phyloP scores from a whole-genome alignment of 768 basidiomycete genomes.

The Cyclocybe aegerita region DNA sequence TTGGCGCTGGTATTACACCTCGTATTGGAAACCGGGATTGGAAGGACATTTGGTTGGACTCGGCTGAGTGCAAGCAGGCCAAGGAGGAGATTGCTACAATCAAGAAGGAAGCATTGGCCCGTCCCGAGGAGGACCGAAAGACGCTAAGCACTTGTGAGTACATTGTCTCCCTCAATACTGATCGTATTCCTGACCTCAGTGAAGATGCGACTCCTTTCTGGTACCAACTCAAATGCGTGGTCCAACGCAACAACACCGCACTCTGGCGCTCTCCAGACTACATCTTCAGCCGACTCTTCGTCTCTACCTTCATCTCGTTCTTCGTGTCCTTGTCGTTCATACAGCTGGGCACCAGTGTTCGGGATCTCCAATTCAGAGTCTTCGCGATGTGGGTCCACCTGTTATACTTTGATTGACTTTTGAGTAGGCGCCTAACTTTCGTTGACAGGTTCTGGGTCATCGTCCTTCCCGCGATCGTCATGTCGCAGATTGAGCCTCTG shows the following conservation, averaged over 20 bases:
- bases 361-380: slow-evolving; percentile 77
- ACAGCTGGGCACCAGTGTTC: slow-evolving; percentile 59
- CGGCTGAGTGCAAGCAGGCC: slow-evolving; percentile 50
- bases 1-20: slow-evolving; percentile 77
- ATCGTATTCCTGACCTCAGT: background rate
- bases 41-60: slow-evolving; percentile 85
- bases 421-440: no score
- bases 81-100: slow-evolving; percentile 45
- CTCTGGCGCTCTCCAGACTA: slow-evolving; percentile 87
- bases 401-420: no score
- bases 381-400: slow-evolving; percentile 64
- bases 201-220: slow-evolving; percentile 74
- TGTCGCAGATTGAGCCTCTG: slow-evolving; percentile 79
- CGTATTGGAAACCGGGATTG: slow-evolving; percentile 80
- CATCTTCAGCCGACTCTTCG: slow-evolving; percentile 79
- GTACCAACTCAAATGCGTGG: slow-evolving; percentile 71
- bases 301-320: slow-evolving; percentile 68
- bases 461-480: slow-evolving; percentile 71
- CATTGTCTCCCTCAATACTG: background rate
- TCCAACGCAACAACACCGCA: slow-evolving; percentile 63
- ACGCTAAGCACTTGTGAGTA: slow-evolving; percentile 48
- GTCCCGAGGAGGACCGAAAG: slow-evolving; percentile 37
- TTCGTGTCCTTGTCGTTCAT: slow-evolving; percentile 80
- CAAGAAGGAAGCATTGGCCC: slow-evolving; percentile 45
- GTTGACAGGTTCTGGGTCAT: slow-evolving; percentile 59